Base-by-base conservation (phyloP, 1,139 yeast species). In the Pichia sp. region DNA sequence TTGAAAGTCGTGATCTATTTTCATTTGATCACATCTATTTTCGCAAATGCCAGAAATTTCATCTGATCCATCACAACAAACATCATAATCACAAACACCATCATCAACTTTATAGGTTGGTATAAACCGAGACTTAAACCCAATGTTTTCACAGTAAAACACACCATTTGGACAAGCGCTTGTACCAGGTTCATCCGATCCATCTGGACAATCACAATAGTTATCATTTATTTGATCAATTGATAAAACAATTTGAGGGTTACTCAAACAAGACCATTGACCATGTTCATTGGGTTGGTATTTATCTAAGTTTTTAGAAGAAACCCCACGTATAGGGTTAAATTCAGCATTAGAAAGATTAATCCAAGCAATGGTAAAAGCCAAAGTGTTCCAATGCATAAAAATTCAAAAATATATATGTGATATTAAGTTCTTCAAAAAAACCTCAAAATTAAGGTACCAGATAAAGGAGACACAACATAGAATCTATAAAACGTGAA, bases 101-200 rank as follows among this genome's bases (percentile, higher is more conserved):
- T 95, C 99, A 61, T 85, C 82, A 39, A 91, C 84, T 59, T 83
- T 76, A 62, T 73, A 80, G 11, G 83, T 74, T 16, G 84, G 83
- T 41, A 87, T 74, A 56, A 72, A 80, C 44, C 71, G 71, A 1
- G 85, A 79, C 18, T 72, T 63, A 61, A 83, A 87, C 2, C 96
- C 96, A 48, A 75, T 72, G 62, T 95, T 95, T 28, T 71, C 78
- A 70, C 99, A 93, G 67, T 81, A 90, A 62, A 90, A 93, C 48
- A 58, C 57, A 16, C 76, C 75, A 16, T 74, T 73, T 0, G 70
- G 71, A 67, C 98, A 93, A 0, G 97, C 97, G 50, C 86, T 75
- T 0, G 98, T 93, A 0, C 97, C 97, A 0, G 98, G 97, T 67
- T 93, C 99, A 68, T 93, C 99, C 3, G 95, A 84, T 0, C 99